phyloP scores from a whole-genome alignment of 2,329 filamentous ascomycete genomes.

The Cephalotrichum gorgonifer region DNA sequence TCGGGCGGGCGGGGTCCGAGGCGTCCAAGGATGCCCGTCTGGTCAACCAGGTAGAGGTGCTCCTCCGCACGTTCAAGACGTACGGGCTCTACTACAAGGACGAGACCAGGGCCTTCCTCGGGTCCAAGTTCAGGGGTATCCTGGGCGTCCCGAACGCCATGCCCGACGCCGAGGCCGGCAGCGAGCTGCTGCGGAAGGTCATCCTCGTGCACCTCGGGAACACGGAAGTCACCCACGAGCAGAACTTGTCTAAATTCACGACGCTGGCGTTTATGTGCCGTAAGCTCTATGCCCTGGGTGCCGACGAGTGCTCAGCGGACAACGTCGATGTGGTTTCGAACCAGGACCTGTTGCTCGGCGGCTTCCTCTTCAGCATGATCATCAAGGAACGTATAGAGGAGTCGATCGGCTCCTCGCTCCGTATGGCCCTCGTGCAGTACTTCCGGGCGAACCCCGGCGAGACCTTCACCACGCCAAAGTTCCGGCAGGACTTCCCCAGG shows the following conservation, averaged over 20 bases:
- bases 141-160: slow-evolving; percentile 75
- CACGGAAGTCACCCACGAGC: slow-evolving; percentile 68
- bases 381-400: slow-evolving; percentile 92
- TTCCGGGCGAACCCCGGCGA: slow-evolving; percentile 46
- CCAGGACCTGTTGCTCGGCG: slow-evolving; percentile 87
- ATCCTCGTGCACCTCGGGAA: slow-evolving; percentile 88
- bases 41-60: slow-evolving; percentile 84
- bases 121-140: slow-evolving; percentile 82
- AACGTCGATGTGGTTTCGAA: slow-evolving; percentile 96
- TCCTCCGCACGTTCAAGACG: slow-evolving; percentile 86
- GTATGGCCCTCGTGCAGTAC: slow-evolving; percentile 45
- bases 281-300: slow-evolving; percentile 87
- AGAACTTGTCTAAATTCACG: slow-evolving; percentile 87
- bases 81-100: slow-evolving; percentile 75
- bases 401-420: slow-evolving; percentile 53
- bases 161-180: slow-evolving; percentile 80
- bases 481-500: slow-evolving; percentile 67
- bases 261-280: slow-evolving; percentile 92
- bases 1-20: slow-evolving; percentile 67
- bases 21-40: slow-evolving; percentile 83
- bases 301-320: slow-evolving; percentile 85
- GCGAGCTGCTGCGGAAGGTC: slow-evolving; percentile 81
- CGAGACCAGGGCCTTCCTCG: slow-evolving; percentile 77
- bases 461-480: slow-evolving; percentile 67
- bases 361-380: slow-evolving; percentile 90